These are phyloP conservation scores for Microcos paniculata DNA, from an alignment of 345 rosid species.

Conservation along the genomic window DNA sequence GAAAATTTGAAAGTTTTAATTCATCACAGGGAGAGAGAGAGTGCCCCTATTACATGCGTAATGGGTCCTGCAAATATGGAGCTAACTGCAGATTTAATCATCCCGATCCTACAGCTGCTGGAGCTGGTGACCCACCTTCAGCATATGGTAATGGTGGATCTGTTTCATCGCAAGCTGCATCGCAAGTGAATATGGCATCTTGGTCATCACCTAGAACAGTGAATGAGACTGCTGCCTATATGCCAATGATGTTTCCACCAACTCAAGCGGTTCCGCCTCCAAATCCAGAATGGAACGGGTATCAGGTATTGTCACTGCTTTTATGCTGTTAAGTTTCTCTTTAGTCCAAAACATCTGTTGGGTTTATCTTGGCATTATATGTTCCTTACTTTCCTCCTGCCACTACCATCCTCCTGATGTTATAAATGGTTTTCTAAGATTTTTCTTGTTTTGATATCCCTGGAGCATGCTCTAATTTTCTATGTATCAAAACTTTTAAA, in stretches of 20 bases:
- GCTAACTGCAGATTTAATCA: constrained; percentile 83
- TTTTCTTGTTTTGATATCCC: not conserved
- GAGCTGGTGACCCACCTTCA: constrained; percentile 47
- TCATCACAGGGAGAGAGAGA: constrained; percentile 68
- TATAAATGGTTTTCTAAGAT: not conserved
- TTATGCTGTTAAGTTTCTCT: not conserved
- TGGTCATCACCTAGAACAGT: constrained; percentile 72
- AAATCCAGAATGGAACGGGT: constrained; percentile 78
- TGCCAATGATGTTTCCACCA: constrained; percentile 62
- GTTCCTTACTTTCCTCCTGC: not conserved
- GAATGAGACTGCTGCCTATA: constrained; percentile 52
- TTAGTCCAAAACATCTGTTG: not conserved
- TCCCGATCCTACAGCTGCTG: constrained; percentile 77
- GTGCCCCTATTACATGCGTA: constrained; percentile 91
- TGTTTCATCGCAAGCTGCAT: constrained; percentile 42
- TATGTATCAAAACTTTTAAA: not conserved
- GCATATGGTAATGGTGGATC: constrained; percentile 59
- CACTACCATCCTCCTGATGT: not conserved
- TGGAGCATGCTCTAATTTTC: not conserved
- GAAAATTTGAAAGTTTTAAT: constrained; percentile 11
- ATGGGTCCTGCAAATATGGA: constrained; percentile 90
- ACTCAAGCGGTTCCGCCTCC: constrained; percentile 57
- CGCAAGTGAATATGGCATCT: constrained; percentile 48
- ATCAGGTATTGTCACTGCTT: constrained; percentile 51
- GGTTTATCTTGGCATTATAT: not conserved